Evolutionary conservation across 2,329 filamentous ascomycete genomes (phyloP).

Genomic region (Clonostachys sp.): DNA sequence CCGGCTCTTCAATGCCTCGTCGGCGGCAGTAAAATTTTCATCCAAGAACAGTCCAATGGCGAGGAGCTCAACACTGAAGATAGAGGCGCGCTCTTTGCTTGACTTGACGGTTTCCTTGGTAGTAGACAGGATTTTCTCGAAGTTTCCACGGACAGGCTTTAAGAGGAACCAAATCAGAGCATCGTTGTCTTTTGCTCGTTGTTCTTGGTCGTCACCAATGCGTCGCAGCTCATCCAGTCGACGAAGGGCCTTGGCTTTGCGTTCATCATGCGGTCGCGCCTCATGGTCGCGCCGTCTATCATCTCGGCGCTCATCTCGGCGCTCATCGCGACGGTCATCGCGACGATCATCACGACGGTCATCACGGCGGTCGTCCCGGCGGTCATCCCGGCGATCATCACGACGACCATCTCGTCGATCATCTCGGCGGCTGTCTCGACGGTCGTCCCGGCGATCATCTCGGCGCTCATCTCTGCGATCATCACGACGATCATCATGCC

Average conservation of each 20-base stretch:
- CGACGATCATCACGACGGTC: slow-evolving; percentile 22
- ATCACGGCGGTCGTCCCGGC: slow-evolving; percentile 15
- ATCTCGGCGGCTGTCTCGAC: slow-evolving; percentile 13
- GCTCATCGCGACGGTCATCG: slow-evolving; percentile 9
- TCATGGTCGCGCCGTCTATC: slow-evolving; percentile 15
- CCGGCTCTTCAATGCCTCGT: slow-evolving; percentile 38
- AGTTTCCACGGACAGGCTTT: slow-evolving; percentile 55
- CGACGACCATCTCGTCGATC: slow-evolving; percentile 4
- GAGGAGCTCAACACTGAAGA: slow-evolving; percentile 57
- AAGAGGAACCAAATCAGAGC: slow-evolving; percentile 44
- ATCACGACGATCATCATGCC: slow-evolving; percentile 23
- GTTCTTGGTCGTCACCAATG: slow-evolving; percentile 44
- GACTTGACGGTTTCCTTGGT: slow-evolving; percentile 59
- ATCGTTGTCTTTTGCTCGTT: slow-evolving; percentile 37
- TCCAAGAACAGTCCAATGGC: slow-evolving; percentile 60
- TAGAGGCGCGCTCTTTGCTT: slow-evolving; percentile 55
- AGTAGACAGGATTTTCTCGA: slow-evolving; percentile 54
- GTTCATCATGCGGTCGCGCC: slow-evolving; percentile 28
- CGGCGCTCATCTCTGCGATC: slow-evolving; percentile 15
- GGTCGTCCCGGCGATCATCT: slow-evolving; percentile 15
- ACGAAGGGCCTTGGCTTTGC: slow-evolving; percentile 31
- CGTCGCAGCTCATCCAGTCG: slow-evolving; percentile 36
- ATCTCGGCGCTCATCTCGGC: slow-evolving; percentile 4
- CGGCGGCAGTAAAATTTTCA: slow-evolving; percentile 32
- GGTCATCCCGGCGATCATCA: slow-evolving; percentile 11